phyloP scores from a whole-genome alignment of 768 basidiomycete genomes.

The Pisolithus orientalis region DNA sequence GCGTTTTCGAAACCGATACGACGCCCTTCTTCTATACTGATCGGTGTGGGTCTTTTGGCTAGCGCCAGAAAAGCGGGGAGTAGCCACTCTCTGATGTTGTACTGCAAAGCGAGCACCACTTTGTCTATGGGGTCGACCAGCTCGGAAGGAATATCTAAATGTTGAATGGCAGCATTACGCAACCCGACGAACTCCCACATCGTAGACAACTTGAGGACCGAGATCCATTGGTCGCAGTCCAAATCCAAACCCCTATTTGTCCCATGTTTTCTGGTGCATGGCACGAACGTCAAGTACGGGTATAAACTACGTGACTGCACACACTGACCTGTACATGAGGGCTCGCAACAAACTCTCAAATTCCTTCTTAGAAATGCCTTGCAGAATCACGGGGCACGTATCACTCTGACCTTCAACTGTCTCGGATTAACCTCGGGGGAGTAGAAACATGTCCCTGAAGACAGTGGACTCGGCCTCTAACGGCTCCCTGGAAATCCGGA shows the following conservation, averaged over 20 bases:
- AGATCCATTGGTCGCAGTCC: not conserved
- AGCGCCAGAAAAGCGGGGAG: not conserved
- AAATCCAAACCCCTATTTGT: not conserved
- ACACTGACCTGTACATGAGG: constrained; percentile 6
- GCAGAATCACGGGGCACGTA: constrained; percentile 11
- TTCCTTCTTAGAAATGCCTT: constrained; percentile 11
- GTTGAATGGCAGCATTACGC: not conserved
- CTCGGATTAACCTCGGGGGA: constrained; percentile 4
- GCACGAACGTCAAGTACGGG: not conserved
- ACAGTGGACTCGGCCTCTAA: constrained; percentile 14
- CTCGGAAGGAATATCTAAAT: not conserved
- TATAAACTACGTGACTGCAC: not conserved
- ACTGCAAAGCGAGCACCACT: not conserved
- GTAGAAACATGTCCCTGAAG: constrained; percentile 14
- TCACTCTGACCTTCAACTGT: constrained; percentile 11
- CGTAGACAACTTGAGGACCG: not conserved
- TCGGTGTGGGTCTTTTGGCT: not conserved
- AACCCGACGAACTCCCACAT: not conserved
- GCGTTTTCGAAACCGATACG: not conserved
- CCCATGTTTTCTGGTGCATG: not conserved
- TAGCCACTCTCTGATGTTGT: not conserved
- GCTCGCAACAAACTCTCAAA: constrained; percentile 7
- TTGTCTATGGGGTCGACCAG: not conserved
- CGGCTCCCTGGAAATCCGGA: constrained; percentile 10
- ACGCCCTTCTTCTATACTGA: not conserved